These are phyloP conservation scores for Macrophomina tecta DNA, from an alignment of 2,329 filamentous ascomycete genomes.

Conservation along the genomic window DNA sequence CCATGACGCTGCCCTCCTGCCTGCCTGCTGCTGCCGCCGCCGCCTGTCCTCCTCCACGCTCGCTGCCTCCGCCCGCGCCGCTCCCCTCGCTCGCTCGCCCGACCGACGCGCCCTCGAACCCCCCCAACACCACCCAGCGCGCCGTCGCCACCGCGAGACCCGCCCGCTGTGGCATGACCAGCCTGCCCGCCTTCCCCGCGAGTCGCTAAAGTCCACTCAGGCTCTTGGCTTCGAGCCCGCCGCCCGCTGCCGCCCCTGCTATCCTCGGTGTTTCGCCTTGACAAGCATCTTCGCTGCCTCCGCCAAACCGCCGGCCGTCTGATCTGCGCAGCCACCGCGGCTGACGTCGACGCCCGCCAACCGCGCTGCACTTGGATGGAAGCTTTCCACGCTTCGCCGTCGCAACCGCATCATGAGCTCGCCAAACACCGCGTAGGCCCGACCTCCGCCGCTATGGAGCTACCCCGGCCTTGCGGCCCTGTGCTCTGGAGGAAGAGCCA, in stretches of 20 bases:
- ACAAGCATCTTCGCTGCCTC: slow-evolving; percentile 27
- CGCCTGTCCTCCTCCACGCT: slow-evolving; percentile 6
- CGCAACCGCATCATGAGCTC: slow-evolving; percentile 18
- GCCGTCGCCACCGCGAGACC: neutral
- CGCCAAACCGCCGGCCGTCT: slow-evolving; percentile 20
- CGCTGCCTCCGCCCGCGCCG: neutral
- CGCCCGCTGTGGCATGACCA: slow-evolving; percentile 14
- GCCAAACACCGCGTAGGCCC: slow-evolving; percentile 14
- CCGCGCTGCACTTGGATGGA: slow-evolving; percentile 26
- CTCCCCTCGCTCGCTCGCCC: slow-evolving; percentile 16
- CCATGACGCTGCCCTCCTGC: slow-evolving; percentile 14
- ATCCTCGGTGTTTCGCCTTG: slow-evolving; percentile 21
- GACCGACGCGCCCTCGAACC: slow-evolving; percentile 9
- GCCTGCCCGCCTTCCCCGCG: slow-evolving; percentile 14
- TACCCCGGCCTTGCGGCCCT: slow-evolving; percentile 12
- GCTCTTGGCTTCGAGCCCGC: slow-evolving; percentile 4
- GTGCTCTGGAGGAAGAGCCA: slow-evolving; percentile 11
- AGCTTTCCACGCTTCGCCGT: slow-evolving; percentile 14
- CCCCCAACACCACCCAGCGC: neutral
- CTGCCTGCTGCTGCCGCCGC: neutral
- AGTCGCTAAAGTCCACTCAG: slow-evolving; percentile 2
- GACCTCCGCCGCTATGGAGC: slow-evolving; percentile 23
- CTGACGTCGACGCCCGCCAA: slow-evolving; percentile 23
- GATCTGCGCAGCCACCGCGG: slow-evolving; percentile 25
- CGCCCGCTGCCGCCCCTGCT: slow-evolving; percentile 16